Conservation (phyloP, 148 eudicot genomes). For the Suaeda aralocaspica region DNA sequence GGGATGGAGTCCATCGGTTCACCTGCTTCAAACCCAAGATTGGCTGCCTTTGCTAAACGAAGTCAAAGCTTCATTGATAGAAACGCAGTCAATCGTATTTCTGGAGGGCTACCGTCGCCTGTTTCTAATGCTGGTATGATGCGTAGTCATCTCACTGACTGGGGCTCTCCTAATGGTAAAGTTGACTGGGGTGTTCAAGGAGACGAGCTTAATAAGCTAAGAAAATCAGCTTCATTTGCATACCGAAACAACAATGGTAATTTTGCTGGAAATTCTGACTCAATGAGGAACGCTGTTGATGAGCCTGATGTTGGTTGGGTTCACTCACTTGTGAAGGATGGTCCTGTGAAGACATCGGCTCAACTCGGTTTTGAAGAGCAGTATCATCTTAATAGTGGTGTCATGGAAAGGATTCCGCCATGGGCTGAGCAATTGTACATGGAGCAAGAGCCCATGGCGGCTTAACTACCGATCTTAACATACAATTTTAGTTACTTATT, state of each 20-base stretch:
- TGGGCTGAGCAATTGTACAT: conserved; percentile 71
- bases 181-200: conserved; percentile 82
- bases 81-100: conserved; percentile 29
- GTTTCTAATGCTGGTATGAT: conserved; percentile 16
- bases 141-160: conserved; percentile 45
- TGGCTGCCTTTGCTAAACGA: conserved; percentile 70
- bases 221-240: conserved; percentile 88
- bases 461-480: conserved; percentile 29
- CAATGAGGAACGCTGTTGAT: conserved; percentile 8
- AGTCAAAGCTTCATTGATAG: conserved; percentile 89
- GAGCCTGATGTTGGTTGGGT: conserved; percentile 58
- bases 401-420: conserved; percentile 45
- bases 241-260: conserved; percentile 38
- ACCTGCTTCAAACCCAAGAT: conserved; percentile 49
- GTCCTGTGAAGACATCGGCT: conserved; percentile 28
- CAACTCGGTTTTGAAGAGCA: conserved; percentile 33
- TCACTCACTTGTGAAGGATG: conserved; percentile 53
- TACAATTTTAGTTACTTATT: conserved; percentile 8
- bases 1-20: conserved; percentile 45
- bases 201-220: conserved; percentile 71
- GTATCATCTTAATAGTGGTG: conserved; percentile 34
- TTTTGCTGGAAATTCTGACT: conserved; percentile 16
- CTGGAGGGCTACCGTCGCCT: conserved; percentile 34
- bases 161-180: conserved; percentile 85
- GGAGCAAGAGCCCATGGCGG: conserved; percentile 81